Evolutionary conservation across 495 filamentous ascomycete species (phyloP), one percentile per base, ranked within the genome.

Genomic region (Podospora comata): DNA sequence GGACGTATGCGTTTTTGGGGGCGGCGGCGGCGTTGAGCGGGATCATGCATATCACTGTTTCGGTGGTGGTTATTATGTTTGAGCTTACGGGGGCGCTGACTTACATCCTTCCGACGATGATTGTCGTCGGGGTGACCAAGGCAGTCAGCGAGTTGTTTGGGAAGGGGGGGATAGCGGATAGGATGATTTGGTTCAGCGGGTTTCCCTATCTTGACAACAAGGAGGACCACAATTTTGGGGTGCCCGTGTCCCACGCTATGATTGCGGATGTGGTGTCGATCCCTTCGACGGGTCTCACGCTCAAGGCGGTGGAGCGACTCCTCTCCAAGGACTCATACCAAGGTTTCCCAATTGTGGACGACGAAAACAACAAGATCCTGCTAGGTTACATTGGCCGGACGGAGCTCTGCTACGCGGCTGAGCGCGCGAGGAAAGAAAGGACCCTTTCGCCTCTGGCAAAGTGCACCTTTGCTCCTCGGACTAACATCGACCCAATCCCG

Each of bases 121-220:
- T 99, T 71, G 95, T 99, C 11, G 95, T 98, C 23, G 95, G 95
- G 28, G 90, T 98, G 57, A 97, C 96, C 65, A 99, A 99, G 83
- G 92, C 93, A 11, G 91, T 99, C 68, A 87, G 92, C 61, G 92
- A 96, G 66, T 85, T 93, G 19, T 96, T 96, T 74, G 92, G 93
- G 27, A 97, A 96, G 73, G 95, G 96, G 4, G 95, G 95, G 34
- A 98, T 99, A 66, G 95, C 95, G 15, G 95, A 99, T 78, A 90
- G 95, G 68, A 96, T 97, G 92, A 99, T 99, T 69, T 98, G 93
- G 94, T 97, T 97, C 83, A 99, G 92, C 74, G 95, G 95, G 19
- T 97, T 98, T 74, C 95, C 95, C 0, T 98, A 96, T 82, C 85
- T 99, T 4, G 95, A 99, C 79, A 97, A 92, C 79, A 99, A 99